Base-by-base conservation (phyloP, 2,329 filamentous ascomycete species). In the Remersonia thermophila region DNA sequence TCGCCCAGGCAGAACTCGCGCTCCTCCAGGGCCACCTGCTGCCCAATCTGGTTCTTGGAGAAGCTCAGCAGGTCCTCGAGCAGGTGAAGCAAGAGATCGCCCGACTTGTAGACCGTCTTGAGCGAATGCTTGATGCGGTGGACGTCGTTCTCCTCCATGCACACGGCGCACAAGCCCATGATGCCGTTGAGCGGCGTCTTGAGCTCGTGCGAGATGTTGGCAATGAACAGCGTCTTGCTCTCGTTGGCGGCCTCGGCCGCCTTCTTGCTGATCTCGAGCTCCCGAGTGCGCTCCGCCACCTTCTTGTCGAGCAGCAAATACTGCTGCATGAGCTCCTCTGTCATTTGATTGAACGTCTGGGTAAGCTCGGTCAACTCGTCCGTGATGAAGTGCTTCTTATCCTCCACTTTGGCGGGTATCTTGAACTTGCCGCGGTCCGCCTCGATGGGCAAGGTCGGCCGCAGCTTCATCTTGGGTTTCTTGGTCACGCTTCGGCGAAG, bases 121-220 rank as follows among this genome's bases (percentile, higher is more conserved):
- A 95, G 65, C 1, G 83, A 91, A 47, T 86, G 75, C 55, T 87
- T 86, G 45, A 94, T 77, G 46, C 80, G 75, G 23, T 68, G 57
- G 11, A 86, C 62, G 49, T 93, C 84, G 33, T 87, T 79, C 55
- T 94, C 86, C 45, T 86, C 82, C 84, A 94, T 91, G 57, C 84
- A 91, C 1, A 94, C 81, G 0, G 85, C 82, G 47, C 81, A 87
- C 80, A 95, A 91, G 40, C 91, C 91, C 50, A 98, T 67, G 33
- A 96, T 95, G 10, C 89, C 91, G 52, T 96, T 96, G 39, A 96
- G 68, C 0, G 91, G 91, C 1, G 91, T 98, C 54, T 94, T 93
- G 26, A 98, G 67, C 56, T 96, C 74, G 48, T 79, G 75, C 1
- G 76, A 80, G 34, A 96, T 94, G 50, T 96, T 96, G 13, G 91